Base-by-base conservation (phyloP, 495 filamentous ascomycete genomes). In the Astrothelium subdiscretum region DNA sequence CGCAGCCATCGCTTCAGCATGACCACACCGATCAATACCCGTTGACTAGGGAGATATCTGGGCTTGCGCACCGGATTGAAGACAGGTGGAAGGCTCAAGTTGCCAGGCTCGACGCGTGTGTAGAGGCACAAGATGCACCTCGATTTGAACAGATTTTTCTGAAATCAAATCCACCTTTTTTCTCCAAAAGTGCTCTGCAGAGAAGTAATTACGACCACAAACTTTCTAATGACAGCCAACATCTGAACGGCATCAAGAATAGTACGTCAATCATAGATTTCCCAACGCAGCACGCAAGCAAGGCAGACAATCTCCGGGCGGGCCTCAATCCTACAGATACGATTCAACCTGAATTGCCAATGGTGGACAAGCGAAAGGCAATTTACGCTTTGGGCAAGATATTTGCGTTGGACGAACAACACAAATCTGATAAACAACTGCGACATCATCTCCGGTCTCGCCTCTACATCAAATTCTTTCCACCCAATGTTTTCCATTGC, bases 351-450 rank as follows among this genome's bases (percentile, higher is more conserved):
- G 20, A 8, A n/a, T 27, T 54, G 10, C 20, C 3, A 24, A 5
- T 29, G 6, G 8, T 80, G 57, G 75, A 79, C 61, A 65, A 32
- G 1, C 77, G 78, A 60, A 73, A 76, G 42, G 77, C 76, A 10
- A 65, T 77, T 12, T 84, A 82, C 71, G 62, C 83, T 31, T 65
- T 87, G 4, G 75, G 80, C 0, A 78, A 78, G 58, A 81, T 86
- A 4, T 85, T 87, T 66, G 60, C 48, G 20, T n/a, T 29, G 8
- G 8, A 8, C 8, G 35, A 1, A 38, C 15, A 6, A 8, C 72
- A 12, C 68, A 59, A 62, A 8, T 10, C 48, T 54, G 24, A 13
- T 58, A 13, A 22, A 35, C 27, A 32, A 12, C 31, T 20, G 31
- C 20, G n/a, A 3, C 35, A 35, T 3, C 31, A 59, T 35, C 31